Evolutionary conservation across 75 land plant species (phyloP), one percentile per base, ranked within the genome.

Genomic region (Selaginella moellendorffii): DNA sequence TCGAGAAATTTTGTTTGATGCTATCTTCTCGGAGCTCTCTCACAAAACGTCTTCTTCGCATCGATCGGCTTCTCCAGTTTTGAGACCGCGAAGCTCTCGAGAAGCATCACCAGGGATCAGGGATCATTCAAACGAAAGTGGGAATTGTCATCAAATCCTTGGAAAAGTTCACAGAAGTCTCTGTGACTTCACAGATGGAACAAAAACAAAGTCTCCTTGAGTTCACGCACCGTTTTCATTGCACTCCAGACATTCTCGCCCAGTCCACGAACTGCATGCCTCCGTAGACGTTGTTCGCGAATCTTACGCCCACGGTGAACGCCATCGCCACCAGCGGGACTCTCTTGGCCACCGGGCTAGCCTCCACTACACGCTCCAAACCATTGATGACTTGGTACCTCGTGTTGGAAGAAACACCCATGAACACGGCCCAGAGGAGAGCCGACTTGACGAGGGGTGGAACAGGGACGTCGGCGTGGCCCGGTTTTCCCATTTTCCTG

Each of bases 201-300:
- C n/a, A n/a, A n/a, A n/a, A n/a, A n/a, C n/a, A n/a, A n/a, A n/a
- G n/a, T n/a, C n/a, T n/a, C n/a, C n/a, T n/a, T n/a, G n/a, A n/a
- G n/a, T n/a, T n/a, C n/a, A n/a, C n/a, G n/a, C n/a, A n/a, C n/a
- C n/a, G n/a, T n/a, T n/a, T n/a, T 73, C 66, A 89, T 61, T 89
- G 97, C 31, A 78, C 79, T 1, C 97, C 93, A 24, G 82, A 76
- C 81, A 71, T 72, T 59, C 93, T 66, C 18, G 97, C 97, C 93
- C 93, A 91, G 69, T 91, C 97, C 0, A 91, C 93, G 70, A 91
- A 91, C 66, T 91, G 93, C 88, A 87, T 85, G 1, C 92, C 97
- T 18, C 88, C 93, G 73, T 84, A 91, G 2, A 82, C 66, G 36
- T 91, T 91, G 75, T 91, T 91, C 60, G 86, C 88, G 62, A 91